Evolutionary conservation across 495 filamentous ascomycete species (phyloP), one percentile per base, ranked within the genome.

Genomic region (Chaetomium tenue): DNA sequence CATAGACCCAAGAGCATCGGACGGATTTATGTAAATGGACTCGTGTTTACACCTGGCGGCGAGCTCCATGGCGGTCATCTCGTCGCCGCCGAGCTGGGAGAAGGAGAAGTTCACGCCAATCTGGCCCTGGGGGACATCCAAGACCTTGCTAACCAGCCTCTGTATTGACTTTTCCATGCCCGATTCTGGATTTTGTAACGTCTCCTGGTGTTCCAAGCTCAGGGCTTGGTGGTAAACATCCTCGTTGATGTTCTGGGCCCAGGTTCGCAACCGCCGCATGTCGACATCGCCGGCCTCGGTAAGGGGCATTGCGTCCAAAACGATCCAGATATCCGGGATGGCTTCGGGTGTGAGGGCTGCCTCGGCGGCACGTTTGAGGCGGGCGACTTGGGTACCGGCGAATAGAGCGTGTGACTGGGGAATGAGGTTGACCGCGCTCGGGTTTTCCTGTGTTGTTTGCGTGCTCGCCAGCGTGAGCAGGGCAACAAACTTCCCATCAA

Each of bases 221-320:
- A 77, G 63, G 28, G 79, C 77, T 58, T 76, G 78, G 25, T 75
- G 74, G 55, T 79, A 71, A 20, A 77, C 52, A 48, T 78, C 73
- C 23, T 81, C 74, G 55, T 81, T 81, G 40, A 77, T 76, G 58
- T 82, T 82, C 64, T 82, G 79, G 9, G 72, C 74, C 79, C 79
- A 82, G 0, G 79, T 82, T 26, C 79, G 79, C 54, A 82, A 42
- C 47, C 75, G 75, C 37, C 79, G 77, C 44, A 75, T 68, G 60
- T 82, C 74, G 53, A 74, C 50, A 26, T 78, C 72, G 42, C 75
- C 76, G 2, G 70, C 50, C 0, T 75, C 72, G 28, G 74, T 77
- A 3, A 77, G n/a, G 6, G 79, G 79, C 75, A 82, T 81, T 15
- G 58, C 70, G 53, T 80, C 77, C 66, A 82, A 60, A 8, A 75